phyloP scores from a whole-genome alignment of 202 grass and related monocot species.

The Dendrocalamus latiflorus region DNA sequence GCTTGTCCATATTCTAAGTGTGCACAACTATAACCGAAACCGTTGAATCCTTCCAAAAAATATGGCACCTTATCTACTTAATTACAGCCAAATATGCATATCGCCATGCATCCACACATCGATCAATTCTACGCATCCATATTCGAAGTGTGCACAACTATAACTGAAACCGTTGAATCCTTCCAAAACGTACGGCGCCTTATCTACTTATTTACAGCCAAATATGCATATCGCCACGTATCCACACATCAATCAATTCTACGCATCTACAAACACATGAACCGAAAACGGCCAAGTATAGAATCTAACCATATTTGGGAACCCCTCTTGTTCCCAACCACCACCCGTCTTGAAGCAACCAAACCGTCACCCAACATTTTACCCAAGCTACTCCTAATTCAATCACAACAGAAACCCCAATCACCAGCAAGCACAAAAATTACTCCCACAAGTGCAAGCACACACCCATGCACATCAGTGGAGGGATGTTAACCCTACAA shows the following conservation, averaged over 20 bases:
- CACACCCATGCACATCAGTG: not conserved
- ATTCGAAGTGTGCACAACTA: not conserved
- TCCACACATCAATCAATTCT: not conserved
- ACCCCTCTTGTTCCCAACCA: not conserved
- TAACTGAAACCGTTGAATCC: not conserved
- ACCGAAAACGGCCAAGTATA: not conserved
- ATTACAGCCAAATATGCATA: slow-evolving; percentile 13
- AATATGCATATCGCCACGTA: not conserved
- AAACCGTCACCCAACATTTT: not conserved
- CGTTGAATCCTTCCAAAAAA: not conserved
- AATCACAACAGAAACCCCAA: not conserved
- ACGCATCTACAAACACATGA: not conserved
- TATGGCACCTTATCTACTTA: not conserved
- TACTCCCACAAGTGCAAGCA: not conserved
- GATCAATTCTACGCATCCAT: not conserved
- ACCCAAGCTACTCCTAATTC: slow-evolving; percentile 2
- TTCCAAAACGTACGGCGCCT: not conserved
- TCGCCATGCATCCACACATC: not conserved
- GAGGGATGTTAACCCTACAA: not conserved
- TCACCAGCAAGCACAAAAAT: slow-evolving; percentile 5
- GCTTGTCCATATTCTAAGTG: not conserved
- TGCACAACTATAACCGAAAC: not conserved
- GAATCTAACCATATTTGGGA: not conserved
- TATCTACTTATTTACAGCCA: slow-evolving; percentile 7
- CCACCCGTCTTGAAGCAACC: not conserved